phyloP scores from a whole-genome alignment of 257 asterid genomes.

The Solanum ossicruentum region DNA sequence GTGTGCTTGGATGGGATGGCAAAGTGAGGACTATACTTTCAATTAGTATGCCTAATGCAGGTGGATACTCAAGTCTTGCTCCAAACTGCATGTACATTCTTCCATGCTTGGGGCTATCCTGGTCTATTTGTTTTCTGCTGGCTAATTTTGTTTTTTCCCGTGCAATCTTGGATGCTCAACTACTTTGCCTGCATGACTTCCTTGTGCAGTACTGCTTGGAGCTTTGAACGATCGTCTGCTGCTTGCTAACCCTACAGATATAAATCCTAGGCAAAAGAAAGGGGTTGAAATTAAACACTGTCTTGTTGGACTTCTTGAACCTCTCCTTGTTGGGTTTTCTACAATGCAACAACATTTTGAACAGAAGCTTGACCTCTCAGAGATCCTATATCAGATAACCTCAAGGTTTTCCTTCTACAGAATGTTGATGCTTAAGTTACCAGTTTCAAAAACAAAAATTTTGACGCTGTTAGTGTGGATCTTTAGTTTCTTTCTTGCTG shows the following conservation, averaged over 20 bases:
- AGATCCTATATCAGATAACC: conserved; percentile 92
- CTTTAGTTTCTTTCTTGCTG: not conserved
- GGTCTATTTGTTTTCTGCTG: not conserved
- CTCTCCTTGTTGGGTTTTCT: conserved; percentile 93
- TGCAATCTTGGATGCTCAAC: not conserved
- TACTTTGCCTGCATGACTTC: not conserved
- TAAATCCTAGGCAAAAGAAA: conserved; percentile 93
- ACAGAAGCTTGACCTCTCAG: conserved; percentile 97
- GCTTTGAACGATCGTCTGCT: conserved; percentile 91
- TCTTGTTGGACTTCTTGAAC: conserved; percentile 96
- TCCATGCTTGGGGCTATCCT: not conserved
- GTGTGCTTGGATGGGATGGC: conserved; percentile 98
- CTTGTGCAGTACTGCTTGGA: conserved; percentile 75
- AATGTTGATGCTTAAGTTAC: not conserved
- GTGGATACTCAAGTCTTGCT: conserved; percentile 23
- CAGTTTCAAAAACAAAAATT: not conserved
- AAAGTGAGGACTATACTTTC: conserved; percentile 93
- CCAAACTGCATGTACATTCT: not conserved
- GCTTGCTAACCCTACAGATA: conserved; percentile 72
- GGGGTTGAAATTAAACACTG: conserved; percentile 79
- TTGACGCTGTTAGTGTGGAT: not conserved
- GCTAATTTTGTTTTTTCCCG: conserved; percentile 10
- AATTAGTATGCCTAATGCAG: conserved; percentile 92
- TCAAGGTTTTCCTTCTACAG: conserved; percentile 50
- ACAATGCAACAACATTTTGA: conserved; percentile 97